Percentiles rank a stretch among this genome's conserved stretches.
phyloP scores from a whole-genome alignment of 805 yeast genomes.

The Candida succiphila region DNA sequence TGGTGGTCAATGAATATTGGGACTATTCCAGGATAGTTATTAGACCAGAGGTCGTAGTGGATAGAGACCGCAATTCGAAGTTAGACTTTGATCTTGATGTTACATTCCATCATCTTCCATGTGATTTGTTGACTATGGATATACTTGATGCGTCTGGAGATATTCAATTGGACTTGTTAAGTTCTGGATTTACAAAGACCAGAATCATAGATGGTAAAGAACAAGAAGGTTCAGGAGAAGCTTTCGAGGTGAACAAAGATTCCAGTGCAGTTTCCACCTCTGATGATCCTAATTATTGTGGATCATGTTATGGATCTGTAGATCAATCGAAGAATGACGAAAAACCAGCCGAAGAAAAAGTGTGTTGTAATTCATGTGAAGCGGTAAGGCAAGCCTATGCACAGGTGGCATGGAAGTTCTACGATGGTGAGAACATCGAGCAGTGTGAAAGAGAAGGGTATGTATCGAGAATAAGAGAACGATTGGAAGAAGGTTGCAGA shows the following conservation, averaged over 20 bases:
- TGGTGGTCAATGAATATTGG: constrained; percentile 65
- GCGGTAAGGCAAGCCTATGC: constrained; percentile 77
- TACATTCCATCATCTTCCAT: constrained; percentile 77
- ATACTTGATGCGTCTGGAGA: constrained; percentile 88
- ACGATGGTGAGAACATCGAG: constrained; percentile 75
- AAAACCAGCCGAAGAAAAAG: constrained; percentile 26
- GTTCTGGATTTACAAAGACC: constrained; percentile 62
- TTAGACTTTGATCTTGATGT: constrained; percentile 76
- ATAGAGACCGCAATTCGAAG: constrained; percentile 65
- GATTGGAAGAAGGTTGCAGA: constrained; percentile 80
- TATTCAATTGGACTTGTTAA: constrained; percentile 59
- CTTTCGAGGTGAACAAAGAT: constrained; percentile 29
- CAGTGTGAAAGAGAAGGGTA: constrained; percentile 91
- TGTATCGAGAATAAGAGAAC: constrained; percentile 47
- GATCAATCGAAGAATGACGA: constrained; percentile 43
- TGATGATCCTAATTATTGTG: constrained; percentile 48
- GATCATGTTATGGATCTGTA: constrained; percentile 82
- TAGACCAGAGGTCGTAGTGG: constrained; percentile 82
- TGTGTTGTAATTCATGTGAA: constrained; percentile 81
- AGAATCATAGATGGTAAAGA: constrained; percentile 51
- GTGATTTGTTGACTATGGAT: constrained; percentile 74
- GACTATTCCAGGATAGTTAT: constrained; percentile 61
- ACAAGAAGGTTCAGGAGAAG: constrained; percentile 25
- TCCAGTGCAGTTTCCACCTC: constrained; percentile 12
- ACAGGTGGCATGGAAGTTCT: constrained; percentile 75